phyloP scores from a whole-genome alignment of 2,329 filamentous ascomycete species.

The Chrysosporium keratinophilum region DNA sequence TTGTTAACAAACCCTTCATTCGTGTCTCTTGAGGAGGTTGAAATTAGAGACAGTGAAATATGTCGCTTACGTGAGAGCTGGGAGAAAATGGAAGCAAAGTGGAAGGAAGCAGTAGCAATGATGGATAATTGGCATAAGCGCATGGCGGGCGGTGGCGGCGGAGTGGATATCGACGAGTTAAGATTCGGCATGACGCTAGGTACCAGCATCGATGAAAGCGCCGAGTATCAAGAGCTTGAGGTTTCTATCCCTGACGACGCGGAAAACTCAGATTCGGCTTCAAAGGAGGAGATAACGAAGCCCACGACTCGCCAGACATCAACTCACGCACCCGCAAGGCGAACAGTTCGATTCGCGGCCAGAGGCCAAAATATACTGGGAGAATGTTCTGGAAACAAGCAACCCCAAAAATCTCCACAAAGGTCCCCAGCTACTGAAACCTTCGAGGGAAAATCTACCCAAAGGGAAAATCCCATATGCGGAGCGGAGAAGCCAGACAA shows the following conservation, averaged over 20 bases:
- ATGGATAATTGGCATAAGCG: constrained; percentile 87
- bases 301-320: constrained; percentile 6
- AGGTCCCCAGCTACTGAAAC: background rate
- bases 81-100: constrained; percentile 85
- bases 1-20: constrained; percentile 93
- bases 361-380: background rate
- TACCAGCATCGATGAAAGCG: constrained; percentile 22
- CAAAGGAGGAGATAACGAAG: background rate
- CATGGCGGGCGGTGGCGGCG: constrained; percentile 45
- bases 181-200: constrained; percentile 36
- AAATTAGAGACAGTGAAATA: constrained; percentile 87
- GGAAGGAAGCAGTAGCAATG: constrained; percentile 79
- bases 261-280: constrained; percentile 14
- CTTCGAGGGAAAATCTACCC: background rate
- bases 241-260: constrained; percentile 23
- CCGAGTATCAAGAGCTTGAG: constrained; percentile 14
- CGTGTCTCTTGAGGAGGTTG: constrained; percentile 87
- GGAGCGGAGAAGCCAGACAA: background rate
- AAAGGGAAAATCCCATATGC: background rate
- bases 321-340: background rate
- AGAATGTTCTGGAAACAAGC: constrained; percentile 3
- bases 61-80: constrained; percentile 69
- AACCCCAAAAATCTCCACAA: background rate
- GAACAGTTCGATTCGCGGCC: background rate
- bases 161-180: constrained; percentile 35